Percentiles rank a stretch among this genome's conserved stretches.
These are phyloP conservation scores for Lactuca sativa DNA, from an alignment of 129 eudicot genomes.

Conservation along the genomic window DNA sequence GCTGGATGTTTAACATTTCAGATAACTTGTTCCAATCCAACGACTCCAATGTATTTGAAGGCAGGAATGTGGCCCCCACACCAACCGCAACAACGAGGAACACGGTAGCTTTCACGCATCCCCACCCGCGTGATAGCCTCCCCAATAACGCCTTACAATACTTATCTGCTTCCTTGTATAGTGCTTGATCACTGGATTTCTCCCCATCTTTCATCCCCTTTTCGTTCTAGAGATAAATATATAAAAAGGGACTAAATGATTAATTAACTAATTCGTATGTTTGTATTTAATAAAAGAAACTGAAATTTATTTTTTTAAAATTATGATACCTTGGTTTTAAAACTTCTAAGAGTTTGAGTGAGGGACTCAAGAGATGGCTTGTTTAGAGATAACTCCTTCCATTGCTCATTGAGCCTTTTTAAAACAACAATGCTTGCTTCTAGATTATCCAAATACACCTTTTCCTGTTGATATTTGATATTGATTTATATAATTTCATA, in stretches of 20 bases:
- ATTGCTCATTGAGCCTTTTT: constrained; percentile 63
- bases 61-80: constrained; percentile 50
- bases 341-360: constrained; percentile 62
- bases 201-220: constrained; percentile 55
- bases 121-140: constrained; percentile 62
- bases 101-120: constrained; percentile 64
- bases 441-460: constrained; percentile 59
- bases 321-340: constrained; percentile 58
- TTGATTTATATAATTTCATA: not conserved
- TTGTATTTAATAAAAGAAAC: no score
- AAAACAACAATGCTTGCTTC: constrained; percentile 66
- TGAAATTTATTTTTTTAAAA: no score
- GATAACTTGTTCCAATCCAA: constrained; percentile 64
- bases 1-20: constrained; percentile 39
- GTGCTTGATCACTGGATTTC: constrained; percentile 37
- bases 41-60: constrained; percentile 47
- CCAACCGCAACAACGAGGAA: constrained; percentile 42
- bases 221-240: constrained; percentile 47
- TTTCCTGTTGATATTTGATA: constrained; percentile 47
- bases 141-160: constrained; percentile 64
- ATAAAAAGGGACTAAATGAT: not conserved
- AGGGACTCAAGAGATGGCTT: constrained; percentile 64
- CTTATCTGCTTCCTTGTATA: constrained; percentile 75
- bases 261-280: no score
- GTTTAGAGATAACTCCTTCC: constrained; percentile 59